Evolutionary conservation across 306 rosid species (phyloP), one percentile per base, ranked within the genome.

Genomic region (Cicer chorassanicum): DNA sequence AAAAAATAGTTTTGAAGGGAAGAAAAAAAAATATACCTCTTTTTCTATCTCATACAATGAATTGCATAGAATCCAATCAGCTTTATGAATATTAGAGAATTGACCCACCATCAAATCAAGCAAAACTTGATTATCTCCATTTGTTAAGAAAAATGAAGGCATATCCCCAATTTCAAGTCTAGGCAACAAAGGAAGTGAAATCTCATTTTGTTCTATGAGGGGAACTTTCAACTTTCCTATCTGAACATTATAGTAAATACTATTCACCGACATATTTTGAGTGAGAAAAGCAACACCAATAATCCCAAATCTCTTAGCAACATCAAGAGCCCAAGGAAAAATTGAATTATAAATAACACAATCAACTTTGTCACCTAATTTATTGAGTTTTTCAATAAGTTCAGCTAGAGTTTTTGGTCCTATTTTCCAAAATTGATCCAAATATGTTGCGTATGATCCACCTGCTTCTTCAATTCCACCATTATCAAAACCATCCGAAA

Each of bases 401-500:
- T 78, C 62, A 3, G 8, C n/a, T 12, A 85, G 40, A 19, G 77
- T 75, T 1, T 38, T 4, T 18, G 86, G 19, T 2, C 89, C 89
- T 7, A 59, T 64, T 70, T 13, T 6, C 65, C 73, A 16, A 49
- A 88, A 87, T 0, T 59, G 29, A 3, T 80, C 36, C 0, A 67
- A 2, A 21, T 87, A 83, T 50, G 34, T 2, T 2, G 13, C 0
- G 15, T 60, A 2, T 0, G 0, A 45, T 9, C 21, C 2, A 2
- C 8, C 24, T 69, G 77, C 74, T 1, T 13, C 29, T 0, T 0
- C 40, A 2, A 8, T 0, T n/a, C 84, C 71, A 0, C 50, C 82
- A 11, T 78, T 11, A 16, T 84, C 84, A 24, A 60, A 80, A 1
- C 89, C 88, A 49, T 87, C 91, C 4, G 87, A 84, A 53, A 87